Evolutionary conservation across 1,284 basidiomycete genomes (phyloP).

Genomic region (Apiotrichum domesticum): DNA sequence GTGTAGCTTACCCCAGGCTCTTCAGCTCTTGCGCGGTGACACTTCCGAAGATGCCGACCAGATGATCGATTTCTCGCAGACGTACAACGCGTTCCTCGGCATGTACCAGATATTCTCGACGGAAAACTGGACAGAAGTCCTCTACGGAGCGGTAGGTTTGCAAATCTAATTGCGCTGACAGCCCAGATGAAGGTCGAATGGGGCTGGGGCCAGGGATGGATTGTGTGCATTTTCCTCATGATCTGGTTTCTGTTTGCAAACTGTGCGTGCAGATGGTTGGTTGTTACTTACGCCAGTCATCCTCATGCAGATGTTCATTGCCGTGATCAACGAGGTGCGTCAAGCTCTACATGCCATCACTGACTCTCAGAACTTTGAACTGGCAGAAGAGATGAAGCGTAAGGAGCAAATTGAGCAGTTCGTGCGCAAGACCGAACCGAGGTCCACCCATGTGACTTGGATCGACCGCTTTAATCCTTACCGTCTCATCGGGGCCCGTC

Average conservation of each 20-base stretch:
- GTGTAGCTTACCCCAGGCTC: conserved; percentile 31
- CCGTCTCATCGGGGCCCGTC: conserved; percentile 65
- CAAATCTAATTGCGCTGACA: too few species aligned
- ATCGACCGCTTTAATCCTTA: conserved; percentile 80
- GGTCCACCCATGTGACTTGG: conserved; percentile 56
- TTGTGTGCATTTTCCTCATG: conserved; percentile 70
- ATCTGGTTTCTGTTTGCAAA: conserved; percentile 91
- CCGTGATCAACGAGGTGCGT: conserved; percentile 81
- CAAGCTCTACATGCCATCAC: too few species aligned
- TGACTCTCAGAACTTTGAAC: conserved; percentile 67
- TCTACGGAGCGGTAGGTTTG: conserved; percentile 60
- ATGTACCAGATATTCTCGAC: conserved; percentile 87
- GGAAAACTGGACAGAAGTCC: conserved; percentile 84
- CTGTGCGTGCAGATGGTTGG: conserved; percentile 54
- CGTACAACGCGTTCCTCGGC: conserved; percentile 82
- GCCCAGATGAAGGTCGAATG: conserved; percentile 54
- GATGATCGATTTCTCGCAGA: conserved; percentile 75
- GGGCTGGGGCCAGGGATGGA: conserved; percentile 62
- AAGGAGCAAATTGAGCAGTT: conserved; percentile 66
- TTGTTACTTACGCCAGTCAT: conserved; percentile 59
- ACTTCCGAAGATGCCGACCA: conserved; percentile 30
- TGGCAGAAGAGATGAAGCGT: conserved; percentile 86
- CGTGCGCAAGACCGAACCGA: conserved; percentile 48
- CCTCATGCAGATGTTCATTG: conserved; percentile 96
- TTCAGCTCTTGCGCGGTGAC: conserved; percentile 64